These are phyloP conservation scores for Sporothrix inflata DNA, from an alignment of 2,329 filamentous ascomycete genomes.

Conservation along the genomic window DNA sequence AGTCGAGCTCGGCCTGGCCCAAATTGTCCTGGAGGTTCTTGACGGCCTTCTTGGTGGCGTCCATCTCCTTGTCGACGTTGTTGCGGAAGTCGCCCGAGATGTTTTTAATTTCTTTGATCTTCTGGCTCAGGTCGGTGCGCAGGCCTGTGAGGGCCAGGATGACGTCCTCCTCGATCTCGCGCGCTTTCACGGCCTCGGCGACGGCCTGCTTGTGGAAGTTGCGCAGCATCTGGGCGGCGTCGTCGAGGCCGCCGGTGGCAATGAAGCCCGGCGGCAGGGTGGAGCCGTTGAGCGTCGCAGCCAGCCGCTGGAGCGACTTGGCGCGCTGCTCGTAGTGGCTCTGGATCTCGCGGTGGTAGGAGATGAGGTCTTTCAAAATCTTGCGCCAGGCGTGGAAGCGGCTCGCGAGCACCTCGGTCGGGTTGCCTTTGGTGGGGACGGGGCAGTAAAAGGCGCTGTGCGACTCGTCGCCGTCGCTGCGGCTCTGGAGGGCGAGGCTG, in stretches of 20 bases:
- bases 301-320: slow-evolving; percentile 80
- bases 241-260: slow-evolving; percentile 78
- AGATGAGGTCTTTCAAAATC: slow-evolving; percentile 89
- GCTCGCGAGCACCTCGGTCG: slow-evolving; percentile 83
- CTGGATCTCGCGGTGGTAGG: slow-evolving; percentile 92
- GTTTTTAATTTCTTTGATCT: slow-evolving; percentile 98
- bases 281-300: slow-evolving; percentile 82
- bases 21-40: slow-evolving; percentile 80
- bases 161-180: slow-evolving; percentile 88
- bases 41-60: slow-evolving; percentile 77
- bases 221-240: slow-evolving; percentile 79
- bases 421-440: slow-evolving; percentile 82
- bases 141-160: slow-evolving; percentile 84
- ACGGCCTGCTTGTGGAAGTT: slow-evolving; percentile 82
- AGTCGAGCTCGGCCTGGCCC: slow-evolving; percentile 77
- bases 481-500: slow-evolving; percentile 74
- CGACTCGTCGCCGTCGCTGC: slow-evolving; percentile 67
- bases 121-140: slow-evolving; percentile 85
- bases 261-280: slow-evolving; percentile 76
- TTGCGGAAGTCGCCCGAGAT: slow-evolving; percentile 96
- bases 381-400: slow-evolving; percentile 97
- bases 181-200: slow-evolving; percentile 81
- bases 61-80: slow-evolving; percentile 92
- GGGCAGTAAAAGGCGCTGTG: slow-evolving; percentile 89
- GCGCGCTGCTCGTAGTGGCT: slow-evolving; percentile 82